phyloP scores from a whole-genome alignment of 1,139 yeast genomes.

The Tardiomyces depauwii region DNA sequence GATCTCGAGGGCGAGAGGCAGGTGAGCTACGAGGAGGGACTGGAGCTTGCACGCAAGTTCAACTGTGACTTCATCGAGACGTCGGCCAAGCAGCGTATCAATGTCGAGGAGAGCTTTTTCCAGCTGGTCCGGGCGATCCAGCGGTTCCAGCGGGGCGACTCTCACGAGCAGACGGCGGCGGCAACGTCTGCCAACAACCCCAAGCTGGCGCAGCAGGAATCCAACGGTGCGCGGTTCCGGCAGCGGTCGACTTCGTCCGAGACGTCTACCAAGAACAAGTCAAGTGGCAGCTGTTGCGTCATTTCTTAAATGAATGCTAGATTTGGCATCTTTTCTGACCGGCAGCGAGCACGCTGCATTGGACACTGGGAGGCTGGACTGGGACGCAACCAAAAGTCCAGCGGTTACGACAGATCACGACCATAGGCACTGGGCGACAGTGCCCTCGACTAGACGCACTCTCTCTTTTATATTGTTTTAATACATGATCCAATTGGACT shows the following conservation, averaged over 20 bases:
- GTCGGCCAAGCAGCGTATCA: slow-evolving; percentile 84
- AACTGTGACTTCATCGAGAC: slow-evolving; percentile 84
- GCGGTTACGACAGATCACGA: no score
- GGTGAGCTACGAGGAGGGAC: slow-evolving; percentile 67
- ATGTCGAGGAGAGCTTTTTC: slow-evolving; percentile 81
- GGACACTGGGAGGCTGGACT: no score
- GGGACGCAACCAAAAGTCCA: no score
- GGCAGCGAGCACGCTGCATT: no score
- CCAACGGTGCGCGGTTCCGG: neutral
- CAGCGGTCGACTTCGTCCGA: neutral
- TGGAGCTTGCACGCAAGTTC: slow-evolving; percentile 61
- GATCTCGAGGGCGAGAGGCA: slow-evolving; percentile 61
- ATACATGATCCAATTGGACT: no score
- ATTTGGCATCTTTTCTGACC: no score
- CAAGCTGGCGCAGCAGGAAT: neutral
- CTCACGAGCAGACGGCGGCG: neutral
- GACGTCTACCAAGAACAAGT: neutral
- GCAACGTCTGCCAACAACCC: neutral
- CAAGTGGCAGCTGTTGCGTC: slow-evolving; percentile 6
- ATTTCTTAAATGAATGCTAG: slow-evolving; percentile 1
- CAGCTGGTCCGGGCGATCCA: slow-evolving; percentile 5
- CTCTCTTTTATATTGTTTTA: no score
- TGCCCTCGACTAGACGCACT: no score
- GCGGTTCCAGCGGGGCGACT: neutral
- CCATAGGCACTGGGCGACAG: no score